A percentile compares a stretch with the other conserved stretches of the same genome.
phyloP scores from a whole-genome alignment of 1,284 basidiomycete species.

The Ustilago cynodontis region DNA sequence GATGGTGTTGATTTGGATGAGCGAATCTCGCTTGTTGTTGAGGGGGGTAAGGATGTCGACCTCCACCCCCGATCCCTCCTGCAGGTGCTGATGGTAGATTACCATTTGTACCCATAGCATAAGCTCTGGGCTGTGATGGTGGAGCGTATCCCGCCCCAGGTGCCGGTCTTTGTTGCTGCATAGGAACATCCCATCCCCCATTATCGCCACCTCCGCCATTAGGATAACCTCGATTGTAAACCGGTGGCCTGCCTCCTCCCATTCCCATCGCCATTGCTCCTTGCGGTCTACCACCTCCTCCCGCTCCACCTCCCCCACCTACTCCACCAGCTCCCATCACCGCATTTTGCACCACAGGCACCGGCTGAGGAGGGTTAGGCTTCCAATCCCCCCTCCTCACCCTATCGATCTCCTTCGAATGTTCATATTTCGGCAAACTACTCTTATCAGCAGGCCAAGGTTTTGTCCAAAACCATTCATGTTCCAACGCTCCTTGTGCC shows the following conservation, averaged over 20 bases:
- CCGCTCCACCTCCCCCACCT: background rate
- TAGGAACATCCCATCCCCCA: no score
- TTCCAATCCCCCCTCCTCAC: slow-evolving; percentile 53
- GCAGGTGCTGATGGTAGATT: background rate
- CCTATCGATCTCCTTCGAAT: slow-evolving; percentile 67
- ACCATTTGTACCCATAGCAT: background rate
- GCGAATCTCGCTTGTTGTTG: slow-evolving; percentile 3
- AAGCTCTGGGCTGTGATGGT: no score
- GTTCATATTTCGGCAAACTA: slow-evolving; percentile 66
- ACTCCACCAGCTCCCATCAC: background rate
- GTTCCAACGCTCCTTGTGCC: slow-evolving; percentile 63
- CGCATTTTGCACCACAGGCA: background rate
- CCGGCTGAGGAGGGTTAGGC: slow-evolving; percentile 15
- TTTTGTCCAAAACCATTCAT: slow-evolving; percentile 67
- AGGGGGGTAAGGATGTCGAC: slow-evolving; percentile 14
- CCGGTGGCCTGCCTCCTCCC: background rate
- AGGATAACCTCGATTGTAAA: background rate
- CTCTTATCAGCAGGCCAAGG: slow-evolving; percentile 65
- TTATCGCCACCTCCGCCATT: no score
- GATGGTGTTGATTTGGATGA: slow-evolving; percentile 9
- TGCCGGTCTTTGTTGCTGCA: no score
- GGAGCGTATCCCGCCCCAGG: no score
- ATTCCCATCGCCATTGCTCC: background rate
- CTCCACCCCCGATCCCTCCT: background rate
- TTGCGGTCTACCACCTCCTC: background rate